phyloP scores from a whole-genome alignment of 2,329 filamentous ascomycete species.

The Immersiporthe knoxdaviesiana region DNA sequence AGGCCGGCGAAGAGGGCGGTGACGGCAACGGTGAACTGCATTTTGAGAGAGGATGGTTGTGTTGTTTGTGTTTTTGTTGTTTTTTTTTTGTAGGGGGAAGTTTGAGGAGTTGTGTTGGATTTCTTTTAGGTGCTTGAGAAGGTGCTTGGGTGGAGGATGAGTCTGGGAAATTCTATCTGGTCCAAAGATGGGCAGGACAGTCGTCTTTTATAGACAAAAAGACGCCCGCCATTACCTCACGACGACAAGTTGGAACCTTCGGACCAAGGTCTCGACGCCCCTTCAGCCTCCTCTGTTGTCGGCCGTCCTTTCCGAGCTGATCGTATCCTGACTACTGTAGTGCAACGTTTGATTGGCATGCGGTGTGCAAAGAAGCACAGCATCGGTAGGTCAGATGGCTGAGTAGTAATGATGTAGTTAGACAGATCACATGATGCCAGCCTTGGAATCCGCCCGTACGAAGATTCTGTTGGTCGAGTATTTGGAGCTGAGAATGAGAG shows the following conservation, averaged over 20 bases:
- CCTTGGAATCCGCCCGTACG: neutral
- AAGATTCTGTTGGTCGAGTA: neutral
- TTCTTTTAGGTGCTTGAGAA: neutral
- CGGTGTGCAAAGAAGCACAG: constrained; percentile 9
- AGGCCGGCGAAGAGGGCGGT: constrained; percentile 30
- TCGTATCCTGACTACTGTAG: constrained; percentile 17
- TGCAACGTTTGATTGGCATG: constrained; percentile 24
- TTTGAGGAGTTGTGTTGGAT: neutral
- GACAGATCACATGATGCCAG: neutral
- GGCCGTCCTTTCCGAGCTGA: constrained; percentile 19
- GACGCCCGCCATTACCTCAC: neutral
- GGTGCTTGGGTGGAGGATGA: constrained; percentile 15
- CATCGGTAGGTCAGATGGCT: constrained; percentile 18
- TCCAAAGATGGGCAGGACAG: neutral
- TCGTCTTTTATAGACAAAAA: constrained; percentile 16
- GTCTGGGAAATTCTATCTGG: neutral
- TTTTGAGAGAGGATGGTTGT: constrained; percentile 12
- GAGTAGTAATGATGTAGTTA: neutral
- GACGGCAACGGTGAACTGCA: constrained; percentile 26
- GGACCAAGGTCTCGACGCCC: neutral
- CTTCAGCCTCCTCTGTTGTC: constrained; percentile 8
- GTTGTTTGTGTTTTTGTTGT: constrained; percentile 1
- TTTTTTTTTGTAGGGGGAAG: no score
- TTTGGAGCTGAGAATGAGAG: neutral
- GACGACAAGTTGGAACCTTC: neutral